Evolutionary conservation across 768 basidiomycete species (phyloP).

Genomic region (Ephemerocybe angulata): DNA sequence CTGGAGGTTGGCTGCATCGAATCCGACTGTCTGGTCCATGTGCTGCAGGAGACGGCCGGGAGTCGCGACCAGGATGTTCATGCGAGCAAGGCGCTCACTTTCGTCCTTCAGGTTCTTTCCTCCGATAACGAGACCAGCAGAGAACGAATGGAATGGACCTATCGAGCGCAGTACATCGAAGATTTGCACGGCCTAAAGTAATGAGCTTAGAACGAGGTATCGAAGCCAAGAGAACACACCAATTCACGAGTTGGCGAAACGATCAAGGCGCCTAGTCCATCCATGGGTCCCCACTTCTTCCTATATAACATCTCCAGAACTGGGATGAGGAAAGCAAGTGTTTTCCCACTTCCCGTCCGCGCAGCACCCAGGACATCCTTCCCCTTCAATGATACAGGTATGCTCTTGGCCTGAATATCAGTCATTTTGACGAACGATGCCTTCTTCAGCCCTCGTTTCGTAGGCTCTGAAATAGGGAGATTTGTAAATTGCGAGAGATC

Average conservation of each 20-base stretch:
- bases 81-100: conserved; percentile 77
- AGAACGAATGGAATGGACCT: conserved; percentile 87
- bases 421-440: conserved; percentile 86
- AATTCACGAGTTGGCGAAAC: conserved; percentile 94
- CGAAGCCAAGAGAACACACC: conserved; percentile 39
- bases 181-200: conserved; percentile 85
- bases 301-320: conserved; percentile 86
- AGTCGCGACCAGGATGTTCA: conserved; percentile 99
- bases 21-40: conserved; percentile 97
- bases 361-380: conserved; percentile 97
- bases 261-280: conserved; percentile 88
- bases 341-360: conserved; percentile 93
- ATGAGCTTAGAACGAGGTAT: neutral
- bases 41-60: conserved; percentile 94
- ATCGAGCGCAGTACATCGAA: conserved; percentile 95
- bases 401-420: conserved; percentile 86
- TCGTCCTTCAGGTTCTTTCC: conserved; percentile 96
- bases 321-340: conserved; percentile 92
- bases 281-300: conserved; percentile 89
- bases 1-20: conserved; percentile 89
- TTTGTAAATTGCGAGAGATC: conserved; percentile 61
- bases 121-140: conserved; percentile 92
- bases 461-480: conserved; percentile 73
- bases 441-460: conserved; percentile 82
- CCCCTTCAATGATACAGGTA: conserved; percentile 88